Evolutionary conservation across 202 grass and related monocot genomes (phyloP), one percentile per base, ranked within the genome.

Genomic region (Cymbopogon flexuosus): DNA sequence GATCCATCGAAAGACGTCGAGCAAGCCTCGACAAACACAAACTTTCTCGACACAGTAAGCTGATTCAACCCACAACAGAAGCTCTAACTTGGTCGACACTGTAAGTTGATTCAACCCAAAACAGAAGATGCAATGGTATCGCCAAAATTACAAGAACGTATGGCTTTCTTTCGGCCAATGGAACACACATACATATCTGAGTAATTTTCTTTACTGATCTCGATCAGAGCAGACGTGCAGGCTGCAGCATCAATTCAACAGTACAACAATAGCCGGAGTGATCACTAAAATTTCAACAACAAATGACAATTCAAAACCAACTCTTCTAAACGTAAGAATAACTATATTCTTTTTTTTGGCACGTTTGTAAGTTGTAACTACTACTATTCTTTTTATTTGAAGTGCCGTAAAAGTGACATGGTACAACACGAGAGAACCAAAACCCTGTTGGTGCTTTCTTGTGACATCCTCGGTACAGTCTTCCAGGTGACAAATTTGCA

Each of bases 361-460:
- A 85, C 83, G 42, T 6, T 13, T 22, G 77, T 21, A n/a, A 42
- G 6, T 13, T 22, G 77, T 21, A n/a, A 42, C 83, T 73, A 33
- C 15, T 72, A 42, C 83, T 73, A 33, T 24, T 4, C 1, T 13
- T 5, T 60, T 60, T 82, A 77, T 73, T 73, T 29, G 2, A 73
- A 39, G 41, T 2, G 65, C 37, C 29, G 6, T 66, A 60, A 1
- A 89, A 43, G 81, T 61, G 22, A 29, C 76, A 85, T 33, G 31
- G 41, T 84, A 85, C 87, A 89, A 81, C 81, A 81, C 58, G 8
- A 80, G 78, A 77, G 58, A 78, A 82, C 78, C 87, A 85, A 85
- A 89, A 85, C 45, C 21, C 18, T 40, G 58, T 54, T 21, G 39
- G 60, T 19, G 59, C 47, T 73, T 79, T 62, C 73, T 61, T 33